A percentile compares a stretch with the other conserved stretches of the same genome.
Conservation (phyloP, 2,329 filamentous ascomycete genomes). For the Proliferodiscus dingleyae region DNA sequence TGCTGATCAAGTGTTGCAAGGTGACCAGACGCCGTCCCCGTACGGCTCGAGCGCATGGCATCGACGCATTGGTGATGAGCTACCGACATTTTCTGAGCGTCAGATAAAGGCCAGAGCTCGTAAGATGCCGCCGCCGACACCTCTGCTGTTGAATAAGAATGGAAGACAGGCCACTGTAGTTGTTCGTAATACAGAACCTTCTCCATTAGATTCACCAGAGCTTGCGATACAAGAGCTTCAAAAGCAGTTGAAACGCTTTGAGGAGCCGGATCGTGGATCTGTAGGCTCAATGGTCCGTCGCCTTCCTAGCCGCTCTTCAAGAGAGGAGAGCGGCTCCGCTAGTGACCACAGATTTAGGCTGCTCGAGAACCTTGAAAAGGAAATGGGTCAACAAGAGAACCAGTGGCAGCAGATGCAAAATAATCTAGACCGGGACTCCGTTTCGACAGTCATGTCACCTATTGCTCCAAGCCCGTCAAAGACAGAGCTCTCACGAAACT, state of each 20-base stretch:
- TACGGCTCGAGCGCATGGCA: constrained; percentile 40
- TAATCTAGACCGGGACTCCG: constrained; percentile 38
- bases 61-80: constrained; percentile 52
- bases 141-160: constrained; percentile 45
- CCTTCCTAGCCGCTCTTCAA: constrained; percentile 15
- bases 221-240: constrained; percentile 29
- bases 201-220: constrained; percentile 26
- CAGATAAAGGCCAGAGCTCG: constrained; percentile 41
- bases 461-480: constrained; percentile 12
- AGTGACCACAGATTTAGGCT: constrained; percentile 31
- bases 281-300: constrained; percentile 24
- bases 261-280: constrained; percentile 26
- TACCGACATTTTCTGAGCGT: constrained; percentile 54
- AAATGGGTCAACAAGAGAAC: constrained; percentile 56
- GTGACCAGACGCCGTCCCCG: constrained; percentile 13
- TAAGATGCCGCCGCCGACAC: constrained; percentile 52
- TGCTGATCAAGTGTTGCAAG: constrained; percentile 20
- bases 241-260: constrained; percentile 29
- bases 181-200: constrained; percentile 33
- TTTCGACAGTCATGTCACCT: constrained; percentile 22
- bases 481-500: constrained; percentile 12
- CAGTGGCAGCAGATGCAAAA: constrained; percentile 56
- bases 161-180: constrained; percentile 39
- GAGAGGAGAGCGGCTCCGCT: background rate
- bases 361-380: constrained; percentile 54